Evolutionary conservation across 306 rosid species (phyloP).

Genomic region (Echinosophora koreensis): DNA sequence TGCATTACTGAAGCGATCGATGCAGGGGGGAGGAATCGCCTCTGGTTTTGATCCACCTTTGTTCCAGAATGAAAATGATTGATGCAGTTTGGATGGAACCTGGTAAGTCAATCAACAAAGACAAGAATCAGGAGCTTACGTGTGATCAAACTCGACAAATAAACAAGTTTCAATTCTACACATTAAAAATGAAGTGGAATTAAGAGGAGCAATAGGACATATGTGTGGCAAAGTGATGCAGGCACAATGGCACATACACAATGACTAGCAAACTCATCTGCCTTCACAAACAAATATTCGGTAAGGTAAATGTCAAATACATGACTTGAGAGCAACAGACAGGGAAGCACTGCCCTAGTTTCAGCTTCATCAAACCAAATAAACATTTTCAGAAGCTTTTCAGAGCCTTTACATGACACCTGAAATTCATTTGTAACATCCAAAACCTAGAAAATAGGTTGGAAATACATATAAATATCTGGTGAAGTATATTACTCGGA

Average conservation of each 20-base stretch:
- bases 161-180: constrained; percentile 13
- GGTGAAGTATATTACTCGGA: neutral
- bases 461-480: neutral
- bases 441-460: neutral
- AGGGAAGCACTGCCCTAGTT: neutral
- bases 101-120: constrained; percentile 52
- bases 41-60: constrained; percentile 50
- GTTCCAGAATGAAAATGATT: constrained; percentile 67
- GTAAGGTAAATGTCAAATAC: neutral
- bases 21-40: constrained; percentile 35
- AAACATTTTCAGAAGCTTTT: constrained; percentile 11
- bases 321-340: constrained; percentile 11
- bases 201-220: constrained; percentile 1
- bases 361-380: constrained; percentile 5
- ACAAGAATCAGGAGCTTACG: constrained; percentile 39
- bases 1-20: constrained; percentile 17
- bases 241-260: neutral
- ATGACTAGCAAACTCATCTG: constrained; percentile 15
- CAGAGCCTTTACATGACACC: constrained; percentile 30
- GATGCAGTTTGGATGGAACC: constrained; percentile 77
- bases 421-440: constrained; percentile 5
- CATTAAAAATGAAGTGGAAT: constrained; percentile 8
- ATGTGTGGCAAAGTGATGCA: constrained; percentile 2
- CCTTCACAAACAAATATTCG: constrained; percentile 7
- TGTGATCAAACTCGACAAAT: neutral